Percentiles rank a stretch among this genome's conserved stretches.
phyloP scores from a whole-genome alignment of 1,284 basidiomycete genomes.

The Cryptococcus wingfieldii region DNA sequence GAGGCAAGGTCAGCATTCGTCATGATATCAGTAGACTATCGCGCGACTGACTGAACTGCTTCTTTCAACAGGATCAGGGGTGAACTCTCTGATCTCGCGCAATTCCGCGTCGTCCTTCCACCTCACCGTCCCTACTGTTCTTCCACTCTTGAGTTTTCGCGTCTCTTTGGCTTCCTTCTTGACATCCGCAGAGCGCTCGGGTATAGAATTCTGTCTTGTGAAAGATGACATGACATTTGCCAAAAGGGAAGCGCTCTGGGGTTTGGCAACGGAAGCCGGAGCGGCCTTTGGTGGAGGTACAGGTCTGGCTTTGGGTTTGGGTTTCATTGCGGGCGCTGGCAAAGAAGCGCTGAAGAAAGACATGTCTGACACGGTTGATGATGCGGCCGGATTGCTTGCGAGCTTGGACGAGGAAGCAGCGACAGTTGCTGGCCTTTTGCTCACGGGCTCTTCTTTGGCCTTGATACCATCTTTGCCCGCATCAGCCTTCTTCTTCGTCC shows the following conservation, averaged over 20 bases:
- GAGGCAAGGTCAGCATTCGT: neutral
- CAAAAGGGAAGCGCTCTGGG: neutral
- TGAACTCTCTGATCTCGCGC: constrained; percentile 26
- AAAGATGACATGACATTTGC: neutral
- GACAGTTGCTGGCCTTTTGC: constrained; percentile 4
- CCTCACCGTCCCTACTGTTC: constrained; percentile 35
- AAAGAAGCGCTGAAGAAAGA: constrained; percentile 32
- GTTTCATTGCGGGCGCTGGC: constrained; percentile 2
- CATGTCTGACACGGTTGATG: constrained; percentile 20
- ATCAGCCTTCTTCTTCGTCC: constrained; percentile 11
- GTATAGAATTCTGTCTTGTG: neutral
- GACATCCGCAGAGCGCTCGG: neutral
- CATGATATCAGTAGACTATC: neutral
- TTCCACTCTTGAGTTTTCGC: constrained; percentile 11
- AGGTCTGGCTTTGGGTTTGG: constrained; percentile 24
- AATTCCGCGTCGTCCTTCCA: constrained; percentile 30
- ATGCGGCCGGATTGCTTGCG: neutral
- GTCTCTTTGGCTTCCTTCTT: constrained; percentile 9
- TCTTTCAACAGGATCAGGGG: constrained; percentile 26
- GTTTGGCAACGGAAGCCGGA: neutral
- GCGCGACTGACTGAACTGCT: constrained; percentile 13
- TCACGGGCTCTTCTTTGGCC: neutral
- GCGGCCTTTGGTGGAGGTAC: constrained; percentile 24
- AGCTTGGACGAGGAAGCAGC: neutral
- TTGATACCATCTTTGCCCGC: constrained; percentile 5